Conservation (phyloP, 1,284 basidiomycete genomes). For the Melanopsichium pennsylvanicum region DNA sequence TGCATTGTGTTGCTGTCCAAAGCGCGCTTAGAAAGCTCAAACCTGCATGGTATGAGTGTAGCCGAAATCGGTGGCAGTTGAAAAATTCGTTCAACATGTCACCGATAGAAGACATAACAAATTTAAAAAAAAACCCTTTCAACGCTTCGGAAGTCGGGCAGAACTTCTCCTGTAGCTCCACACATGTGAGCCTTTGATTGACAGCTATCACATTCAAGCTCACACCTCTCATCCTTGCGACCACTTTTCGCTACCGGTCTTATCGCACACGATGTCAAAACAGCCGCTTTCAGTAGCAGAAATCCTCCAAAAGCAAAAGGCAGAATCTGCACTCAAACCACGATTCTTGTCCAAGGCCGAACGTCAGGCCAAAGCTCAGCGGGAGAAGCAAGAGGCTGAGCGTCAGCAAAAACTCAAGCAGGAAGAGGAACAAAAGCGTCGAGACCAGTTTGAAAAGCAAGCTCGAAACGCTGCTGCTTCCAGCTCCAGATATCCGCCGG, state of each 20-base stretch:
- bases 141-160: not conserved
- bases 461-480: constrained; percentile 26
- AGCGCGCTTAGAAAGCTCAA: too few relatives aligned
- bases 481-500: constrained; percentile 6
- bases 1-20: too few relatives aligned
- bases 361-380: constrained; percentile 44
- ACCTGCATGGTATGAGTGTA: too few relatives aligned
- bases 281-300: constrained; percentile 56
- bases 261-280: constrained; percentile 25
- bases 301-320: constrained; percentile 50
- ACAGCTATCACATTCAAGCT: not conserved
- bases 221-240: not conserved
- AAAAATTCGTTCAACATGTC: too few relatives aligned
- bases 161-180: constrained; percentile 3
- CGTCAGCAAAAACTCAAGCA: constrained; percentile 67
- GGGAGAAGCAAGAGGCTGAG: constrained; percentile 29
- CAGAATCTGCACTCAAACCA: constrained; percentile 46
- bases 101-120: too few relatives aligned
- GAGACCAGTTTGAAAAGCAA: constrained; percentile 76
- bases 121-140: too few relatives aligned
- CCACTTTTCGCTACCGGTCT: too few relatives aligned
- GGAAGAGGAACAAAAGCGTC: constrained; percentile 71
- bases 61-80: too few relatives aligned
- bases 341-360: constrained; percentile 58
- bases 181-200: too few relatives aligned